phyloP scores from a whole-genome alignment of 306 rosid species.

The Delonix regia region DNA sequence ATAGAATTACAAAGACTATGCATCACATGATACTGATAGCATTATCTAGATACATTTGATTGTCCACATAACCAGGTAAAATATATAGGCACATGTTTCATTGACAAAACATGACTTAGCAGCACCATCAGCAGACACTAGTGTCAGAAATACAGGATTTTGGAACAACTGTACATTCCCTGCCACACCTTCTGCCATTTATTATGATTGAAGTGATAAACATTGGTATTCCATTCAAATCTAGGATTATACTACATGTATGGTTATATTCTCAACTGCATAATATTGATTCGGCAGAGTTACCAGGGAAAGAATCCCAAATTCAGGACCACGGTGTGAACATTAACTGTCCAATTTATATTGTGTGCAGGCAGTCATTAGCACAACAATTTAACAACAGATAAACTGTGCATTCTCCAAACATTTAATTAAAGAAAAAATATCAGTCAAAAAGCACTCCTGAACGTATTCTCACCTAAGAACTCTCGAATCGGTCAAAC shows the following conservation, averaged over 20 bases:
- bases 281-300: constrained; percentile 6
- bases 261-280: constrained; percentile 7
- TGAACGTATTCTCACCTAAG: background rate
- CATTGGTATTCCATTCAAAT: constrained; percentile 19
- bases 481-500: background rate
- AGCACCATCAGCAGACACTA: background rate
- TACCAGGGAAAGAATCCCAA: background rate
- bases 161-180: background rate
- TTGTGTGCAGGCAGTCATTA: background rate
- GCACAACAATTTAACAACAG: constrained; percentile 14
- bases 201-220: background rate
- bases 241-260: background rate
- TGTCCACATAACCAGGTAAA: constrained; percentile 1
- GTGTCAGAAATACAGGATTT: background rate
- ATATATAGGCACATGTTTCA: background rate
- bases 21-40: constrained; percentile 9
- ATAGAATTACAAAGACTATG: background rate
- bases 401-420: background rate
- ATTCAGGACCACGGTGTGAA: background rate
- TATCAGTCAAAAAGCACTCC: background rate
- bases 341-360: background rate
- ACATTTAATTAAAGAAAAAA: background rate
- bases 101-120: background rate
- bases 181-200: constrained; percentile 1
- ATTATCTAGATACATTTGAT: constrained; percentile 3